Evolutionary conservation across 805 yeast genomes (phyloP).

Genomic region (Danielozyma ontarioensis): DNA sequence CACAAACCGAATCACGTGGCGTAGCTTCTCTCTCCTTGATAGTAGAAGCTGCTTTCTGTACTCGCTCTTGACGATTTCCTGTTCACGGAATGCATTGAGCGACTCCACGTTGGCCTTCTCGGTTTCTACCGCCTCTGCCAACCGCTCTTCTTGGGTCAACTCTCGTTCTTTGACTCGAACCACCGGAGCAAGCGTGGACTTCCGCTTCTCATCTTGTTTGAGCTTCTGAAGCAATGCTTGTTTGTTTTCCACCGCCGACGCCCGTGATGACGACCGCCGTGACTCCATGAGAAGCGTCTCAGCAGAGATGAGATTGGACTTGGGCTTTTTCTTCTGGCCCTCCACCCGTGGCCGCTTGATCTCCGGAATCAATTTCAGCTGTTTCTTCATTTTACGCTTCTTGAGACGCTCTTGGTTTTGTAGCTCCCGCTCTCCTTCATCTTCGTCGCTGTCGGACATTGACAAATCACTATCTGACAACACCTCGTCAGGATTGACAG

Average conservation of each 20-base stretch:
- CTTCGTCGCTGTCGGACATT: slow-evolving; percentile 53
- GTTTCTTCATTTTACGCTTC: slow-evolving; percentile 21
- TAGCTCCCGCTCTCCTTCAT: slow-evolving; percentile 65
- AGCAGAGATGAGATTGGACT: slow-evolving; percentile 28
- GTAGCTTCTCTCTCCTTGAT: slow-evolving; percentile 58
- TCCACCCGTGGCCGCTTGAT: slow-evolving; percentile 26
- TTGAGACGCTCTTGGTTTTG: slow-evolving; percentile 38
- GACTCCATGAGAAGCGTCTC: slow-evolving; percentile 46
- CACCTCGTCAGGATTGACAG: slow-evolving; percentile 44
- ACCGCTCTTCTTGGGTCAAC: slow-evolving; percentile 65
- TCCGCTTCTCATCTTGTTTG: slow-evolving; percentile 59
- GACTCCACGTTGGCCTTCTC: slow-evolving; percentile 73
- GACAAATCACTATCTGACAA: slow-evolving; percentile 52
- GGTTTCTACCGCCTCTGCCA: slow-evolving; percentile 82
- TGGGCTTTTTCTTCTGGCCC: slow-evolving; percentile 25
- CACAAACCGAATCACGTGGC: slow-evolving; percentile 50
- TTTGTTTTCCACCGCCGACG: slow-evolving; percentile 72
- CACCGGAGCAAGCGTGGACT: slow-evolving; percentile 40
- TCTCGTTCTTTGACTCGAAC: slow-evolving; percentile 38
- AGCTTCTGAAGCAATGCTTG: slow-evolving; percentile 70
- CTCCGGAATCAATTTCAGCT: slow-evolving; percentile 21
- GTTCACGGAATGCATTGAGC: slow-evolving; percentile 72
- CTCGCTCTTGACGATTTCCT: slow-evolving; percentile 76
- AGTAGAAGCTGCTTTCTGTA: slow-evolving; percentile 68
- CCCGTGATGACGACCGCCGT: slow-evolving; percentile 72